Conservation (phyloP, 257 asterid species). For the Solanum habrochaites region DNA sequence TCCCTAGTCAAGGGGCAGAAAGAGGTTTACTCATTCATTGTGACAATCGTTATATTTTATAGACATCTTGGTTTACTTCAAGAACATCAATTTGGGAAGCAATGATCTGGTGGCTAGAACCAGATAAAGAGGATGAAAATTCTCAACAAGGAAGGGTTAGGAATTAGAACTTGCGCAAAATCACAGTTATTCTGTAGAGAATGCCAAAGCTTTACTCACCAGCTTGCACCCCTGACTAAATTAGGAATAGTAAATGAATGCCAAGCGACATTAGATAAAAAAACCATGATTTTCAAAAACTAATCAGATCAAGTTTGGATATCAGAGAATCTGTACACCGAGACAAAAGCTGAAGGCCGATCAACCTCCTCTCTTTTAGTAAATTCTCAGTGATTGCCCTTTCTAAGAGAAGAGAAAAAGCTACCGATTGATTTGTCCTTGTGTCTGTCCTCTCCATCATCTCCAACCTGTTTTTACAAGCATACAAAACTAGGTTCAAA, state of each 20-base stretch:
- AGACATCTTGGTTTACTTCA: neutral
- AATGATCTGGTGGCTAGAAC: neutral
- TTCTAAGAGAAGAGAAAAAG: conserved; percentile 25
- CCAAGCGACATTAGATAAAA: neutral
- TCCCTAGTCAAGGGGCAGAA: neutral
- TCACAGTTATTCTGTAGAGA: neutral
- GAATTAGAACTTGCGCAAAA: neutral
- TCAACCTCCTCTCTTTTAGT: neutral
- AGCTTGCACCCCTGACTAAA: neutral
- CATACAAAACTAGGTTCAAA: neutral
- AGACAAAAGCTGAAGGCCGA: neutral
- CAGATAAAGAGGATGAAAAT: neutral
- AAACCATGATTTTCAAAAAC: neutral
- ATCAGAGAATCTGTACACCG: neutral
- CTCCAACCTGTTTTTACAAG: conserved; percentile 17
- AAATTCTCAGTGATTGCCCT: conserved; percentile 22
- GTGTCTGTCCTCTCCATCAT: conserved; percentile 22
- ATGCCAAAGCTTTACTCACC: neutral
- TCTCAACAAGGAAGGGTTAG: neutral
- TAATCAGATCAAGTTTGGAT: neutral
- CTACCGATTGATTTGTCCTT: conserved; percentile 26
- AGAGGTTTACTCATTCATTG: neutral
- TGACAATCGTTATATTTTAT: neutral
- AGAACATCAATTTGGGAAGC: neutral
- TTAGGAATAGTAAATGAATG: neutral